Conservation (phyloP, 2,329 filamentous ascomycete species). For the Tothia fuscella region DNA sequence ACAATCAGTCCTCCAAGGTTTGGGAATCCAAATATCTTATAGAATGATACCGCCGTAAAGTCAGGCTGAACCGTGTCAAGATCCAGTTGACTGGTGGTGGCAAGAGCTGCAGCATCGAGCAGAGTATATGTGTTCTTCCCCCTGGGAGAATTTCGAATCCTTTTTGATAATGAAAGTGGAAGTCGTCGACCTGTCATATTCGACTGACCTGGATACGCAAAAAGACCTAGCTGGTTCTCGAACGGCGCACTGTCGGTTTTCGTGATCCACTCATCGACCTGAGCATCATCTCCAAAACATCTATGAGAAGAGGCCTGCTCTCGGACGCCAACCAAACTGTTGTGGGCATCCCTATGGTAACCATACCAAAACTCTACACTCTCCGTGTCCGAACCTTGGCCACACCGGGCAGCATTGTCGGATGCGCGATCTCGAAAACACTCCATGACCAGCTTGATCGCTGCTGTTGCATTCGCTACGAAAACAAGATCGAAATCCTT, state of each 20-base stretch:
- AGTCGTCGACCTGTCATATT: constrained; percentile 29
- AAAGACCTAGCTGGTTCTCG: constrained; percentile 20
- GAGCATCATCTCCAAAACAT: constrained; percentile 28
- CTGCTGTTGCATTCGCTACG: constrained; percentile 49
- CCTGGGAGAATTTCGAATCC: not conserved
- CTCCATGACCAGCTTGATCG: constrained; percentile 49
- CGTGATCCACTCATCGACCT: constrained; percentile 34
- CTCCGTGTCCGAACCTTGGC: not conserved
- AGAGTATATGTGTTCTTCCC: constrained; percentile 39
- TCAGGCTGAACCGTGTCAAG: constrained; percentile 46
- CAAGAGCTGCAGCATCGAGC: constrained; percentile 51
- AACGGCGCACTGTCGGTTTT: constrained; percentile 20
- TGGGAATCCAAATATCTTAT: constrained; percentile 57
- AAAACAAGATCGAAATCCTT: constrained; percentile 51
- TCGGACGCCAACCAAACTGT: constrained; percentile 38
- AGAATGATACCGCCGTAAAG: constrained; percentile 49
- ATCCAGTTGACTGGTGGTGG: constrained; percentile 49
- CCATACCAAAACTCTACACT: constrained; percentile 40
- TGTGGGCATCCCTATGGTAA: constrained; percentile 51
- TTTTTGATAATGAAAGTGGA: constrained; percentile 21
- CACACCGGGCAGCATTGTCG: too few species aligned
- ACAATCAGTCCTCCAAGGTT: constrained; percentile 51
- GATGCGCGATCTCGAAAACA: constrained; percentile 43
- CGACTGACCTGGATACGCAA: constrained; percentile 28
- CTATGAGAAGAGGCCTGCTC: constrained; percentile 20